Evolutionary conservation across 129 eudicot species (phyloP).

Genomic region (Helianthus tuberosus): DNA sequence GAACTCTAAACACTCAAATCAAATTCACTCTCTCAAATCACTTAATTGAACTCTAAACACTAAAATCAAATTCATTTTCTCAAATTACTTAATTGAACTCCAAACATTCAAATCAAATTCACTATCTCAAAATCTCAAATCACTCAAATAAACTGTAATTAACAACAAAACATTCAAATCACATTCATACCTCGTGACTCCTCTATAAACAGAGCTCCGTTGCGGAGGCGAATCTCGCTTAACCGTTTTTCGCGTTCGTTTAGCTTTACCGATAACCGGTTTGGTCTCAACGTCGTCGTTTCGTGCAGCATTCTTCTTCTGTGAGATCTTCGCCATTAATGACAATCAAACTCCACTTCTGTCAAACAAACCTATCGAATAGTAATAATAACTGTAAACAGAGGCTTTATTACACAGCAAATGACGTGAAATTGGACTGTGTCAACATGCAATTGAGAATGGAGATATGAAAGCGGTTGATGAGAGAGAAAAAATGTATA

Average conservation of each 20-base stretch:
- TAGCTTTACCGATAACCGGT: slow-evolving; percentile 30
- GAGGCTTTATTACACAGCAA: neutral
- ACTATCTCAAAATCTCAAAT: too few species aligned
- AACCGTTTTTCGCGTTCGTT: slow-evolving; percentile 61
- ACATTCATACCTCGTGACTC: slow-evolving; percentile 64
- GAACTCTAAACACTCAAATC: neutral
- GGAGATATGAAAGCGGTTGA: slow-evolving; percentile 22
- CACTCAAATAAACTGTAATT: too few species aligned
- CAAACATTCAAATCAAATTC: too few species aligned
- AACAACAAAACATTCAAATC: neutral
- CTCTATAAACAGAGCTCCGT: slow-evolving; percentile 83
- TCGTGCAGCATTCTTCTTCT: slow-evolving; percentile 25
- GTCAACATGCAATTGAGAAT: slow-evolving; percentile 33
- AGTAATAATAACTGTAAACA: neutral
- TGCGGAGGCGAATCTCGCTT: slow-evolving; percentile 76
- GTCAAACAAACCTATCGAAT: neutral
- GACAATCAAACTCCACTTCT: neutral
- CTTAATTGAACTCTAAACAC: neutral
- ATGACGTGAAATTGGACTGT: neutral
- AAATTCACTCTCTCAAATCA: neutral
- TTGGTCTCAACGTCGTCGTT: slow-evolving; percentile 3
- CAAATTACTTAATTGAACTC: neutral
- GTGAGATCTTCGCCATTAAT: slow-evolving; percentile 58
- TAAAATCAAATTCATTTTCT: too few species aligned
- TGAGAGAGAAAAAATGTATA: slow-evolving; percentile 8